Percentiles rank a stretch among this genome's conserved stretches.
Conservation (phyloP, 305 asterid species). For the Fraxinus velutina region DNA sequence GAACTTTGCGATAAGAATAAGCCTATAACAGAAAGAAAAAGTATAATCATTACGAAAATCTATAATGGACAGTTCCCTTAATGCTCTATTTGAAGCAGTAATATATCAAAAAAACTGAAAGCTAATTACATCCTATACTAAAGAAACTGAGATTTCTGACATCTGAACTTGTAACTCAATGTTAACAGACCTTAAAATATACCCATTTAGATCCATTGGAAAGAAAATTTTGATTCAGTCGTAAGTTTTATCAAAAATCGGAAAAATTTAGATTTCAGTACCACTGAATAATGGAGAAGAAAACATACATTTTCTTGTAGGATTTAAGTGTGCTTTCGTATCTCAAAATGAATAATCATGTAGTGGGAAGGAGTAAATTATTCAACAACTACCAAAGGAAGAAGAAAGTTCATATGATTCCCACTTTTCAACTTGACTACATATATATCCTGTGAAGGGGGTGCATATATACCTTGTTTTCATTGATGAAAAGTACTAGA, state of each 20-base stretch:
- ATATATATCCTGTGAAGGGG: background rate
- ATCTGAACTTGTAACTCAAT: background rate
- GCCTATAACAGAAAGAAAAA: conserved; percentile 49
- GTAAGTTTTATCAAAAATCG: background rate
- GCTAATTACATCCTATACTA: background rate
- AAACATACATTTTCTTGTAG: background rate
- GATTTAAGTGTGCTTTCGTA: background rate
- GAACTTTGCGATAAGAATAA: conserved; percentile 83
- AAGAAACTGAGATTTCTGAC: conserved; percentile 5
- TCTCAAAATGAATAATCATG: background rate
- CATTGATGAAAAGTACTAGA: background rate
- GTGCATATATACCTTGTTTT: background rate
- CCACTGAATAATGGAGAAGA: background rate
- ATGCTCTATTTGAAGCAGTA: background rate
- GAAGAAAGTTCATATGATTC: background rate
- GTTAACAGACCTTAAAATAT: background rate
- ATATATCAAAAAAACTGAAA: background rate
- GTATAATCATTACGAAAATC: background rate
- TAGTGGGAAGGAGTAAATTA: background rate
- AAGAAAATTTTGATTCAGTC: background rate
- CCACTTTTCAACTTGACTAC: background rate
- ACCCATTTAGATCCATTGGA: background rate
- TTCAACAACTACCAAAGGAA: background rate
- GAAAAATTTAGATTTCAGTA: background rate
- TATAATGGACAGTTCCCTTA: background rate